Base-by-base conservation (phyloP, 306 rosid genomes). In the Casuarina glauca region DNA sequence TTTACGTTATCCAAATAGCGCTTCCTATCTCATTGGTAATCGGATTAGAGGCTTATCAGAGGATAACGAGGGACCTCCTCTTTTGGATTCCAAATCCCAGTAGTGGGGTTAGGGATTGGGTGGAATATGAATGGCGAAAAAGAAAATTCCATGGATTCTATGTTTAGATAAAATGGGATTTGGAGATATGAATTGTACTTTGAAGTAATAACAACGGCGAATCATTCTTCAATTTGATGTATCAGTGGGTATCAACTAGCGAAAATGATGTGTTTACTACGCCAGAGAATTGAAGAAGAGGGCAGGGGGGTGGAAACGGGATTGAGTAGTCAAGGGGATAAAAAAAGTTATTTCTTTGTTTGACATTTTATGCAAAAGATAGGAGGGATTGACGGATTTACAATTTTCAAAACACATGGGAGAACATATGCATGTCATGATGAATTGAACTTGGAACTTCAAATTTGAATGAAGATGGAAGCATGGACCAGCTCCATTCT, bases 21-120 rank as follows among this genome's bases (percentile, higher is more conserved):
- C 51, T 32, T 8, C 1, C 58, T 16, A 10, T 49, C 19, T 26
- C 32, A 26, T 26, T 26, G 32, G 32, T 26, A 32, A 19, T 43
- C 20, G 49, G 70, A 63, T 26, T 26, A 42, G 51, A 16, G 51
- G 71, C 6, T 42, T 17, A 41, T 66, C 50, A 41, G 32, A 26
- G 71, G 50, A 66, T 41, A 3, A 35, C 50, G 35, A 6, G 49
- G 50, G 71, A 42, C 71, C 35, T 39, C 71, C n/a, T 5, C 15
- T 73, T 12, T 49, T 76, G 80, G 71, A 62, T 68, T 79, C 73
- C 81, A 45, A 52, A 67, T 74, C 36, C 2, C 42, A 41, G 66
- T 74, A 70, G 77, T 58, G 75, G 66, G 69, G 46, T 70, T 68
- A 62, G 44, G 78, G 17, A 72, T 66, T 12, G 35, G 73, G 78